A percentile compares a stretch with the other conserved stretches of the same genome.
Evolutionary conservation across 208 protist genomes (phyloP).

Genomic region (Leishmania gerbilli): DNA sequence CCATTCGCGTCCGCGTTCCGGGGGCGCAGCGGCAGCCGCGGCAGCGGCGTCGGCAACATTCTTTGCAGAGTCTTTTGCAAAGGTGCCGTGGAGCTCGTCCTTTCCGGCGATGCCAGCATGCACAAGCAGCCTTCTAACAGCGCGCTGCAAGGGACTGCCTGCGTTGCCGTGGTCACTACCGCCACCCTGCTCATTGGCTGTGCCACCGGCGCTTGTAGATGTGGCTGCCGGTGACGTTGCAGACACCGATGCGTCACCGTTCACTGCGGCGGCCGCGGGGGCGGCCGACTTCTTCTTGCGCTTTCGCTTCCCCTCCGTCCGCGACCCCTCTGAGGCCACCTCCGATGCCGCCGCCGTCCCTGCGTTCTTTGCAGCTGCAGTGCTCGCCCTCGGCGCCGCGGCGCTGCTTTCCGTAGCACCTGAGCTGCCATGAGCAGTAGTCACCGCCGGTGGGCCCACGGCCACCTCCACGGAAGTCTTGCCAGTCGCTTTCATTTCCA

Average conservation of each 20-base stretch:
- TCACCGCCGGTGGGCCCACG: neutral
- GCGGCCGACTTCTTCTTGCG: conserved; percentile 15
- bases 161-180: neutral
- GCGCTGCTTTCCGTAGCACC: neutral
- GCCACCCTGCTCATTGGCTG: neutral
- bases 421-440: neutral
- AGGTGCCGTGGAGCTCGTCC: neutral
- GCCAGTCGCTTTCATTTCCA: conserved; percentile 28
- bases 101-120: conserved; percentile 18
- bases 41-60: neutral
- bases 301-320: conserved; percentile 20
- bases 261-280: neutral
- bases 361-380: neutral
- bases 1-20: conserved; percentile 1
- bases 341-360: neutral
- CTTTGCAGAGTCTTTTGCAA: neutral
- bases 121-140: conserved; percentile 23
- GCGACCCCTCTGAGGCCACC: neutral
- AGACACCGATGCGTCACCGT: neutral
- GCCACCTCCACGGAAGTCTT: conserved; percentile 2
- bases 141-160: conserved; percentile 15
- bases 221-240: neutral
- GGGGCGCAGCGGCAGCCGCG: neutral
- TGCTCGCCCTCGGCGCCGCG: neutral
- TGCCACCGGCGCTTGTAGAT: neutral